Conservation (phyloP, 345 rosid genomes). For the Gossypium raimondii region DNA sequence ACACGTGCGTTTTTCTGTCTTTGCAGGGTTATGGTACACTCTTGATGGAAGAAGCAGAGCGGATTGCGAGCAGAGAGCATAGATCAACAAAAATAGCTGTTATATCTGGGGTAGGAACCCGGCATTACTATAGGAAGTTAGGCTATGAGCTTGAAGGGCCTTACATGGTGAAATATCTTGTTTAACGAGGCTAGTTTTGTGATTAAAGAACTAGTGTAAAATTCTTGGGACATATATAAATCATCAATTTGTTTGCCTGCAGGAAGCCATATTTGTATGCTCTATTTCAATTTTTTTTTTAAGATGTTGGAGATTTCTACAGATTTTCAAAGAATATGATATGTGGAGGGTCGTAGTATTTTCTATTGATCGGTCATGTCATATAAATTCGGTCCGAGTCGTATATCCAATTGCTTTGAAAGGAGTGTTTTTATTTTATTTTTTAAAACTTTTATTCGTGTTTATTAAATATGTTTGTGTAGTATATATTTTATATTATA, state of each 20-base stretch:
- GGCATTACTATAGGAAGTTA: conserved; percentile 84
- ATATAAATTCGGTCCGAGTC: no score
- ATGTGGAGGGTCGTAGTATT: no score
- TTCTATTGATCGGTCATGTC: no score
- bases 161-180: conserved; percentile 83
- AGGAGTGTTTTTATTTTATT: no score
- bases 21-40: conserved; percentile 91
- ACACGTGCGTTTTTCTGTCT: not conserved
- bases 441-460: no score
- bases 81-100: conserved; percentile 79
- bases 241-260: not conserved
- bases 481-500: no score
- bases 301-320: not conserved
- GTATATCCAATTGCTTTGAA: no score
- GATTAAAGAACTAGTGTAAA: conserved; percentile 13
- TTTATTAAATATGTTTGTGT: no score
- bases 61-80: conserved; percentile 73
- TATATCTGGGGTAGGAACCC: conserved; percentile 94
- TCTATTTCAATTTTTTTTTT: not conserved
- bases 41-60: conserved; percentile 97
- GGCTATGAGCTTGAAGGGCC: conserved; percentile 97
- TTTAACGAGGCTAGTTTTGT: conserved; percentile 12
- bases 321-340: not conserved
- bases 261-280: not conserved
- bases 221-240: not conserved